These are phyloP conservation scores for Curvularia sp. DNA, from an alignment of 2,329 filamentous ascomycete species.

Conservation along the genomic window DNA sequence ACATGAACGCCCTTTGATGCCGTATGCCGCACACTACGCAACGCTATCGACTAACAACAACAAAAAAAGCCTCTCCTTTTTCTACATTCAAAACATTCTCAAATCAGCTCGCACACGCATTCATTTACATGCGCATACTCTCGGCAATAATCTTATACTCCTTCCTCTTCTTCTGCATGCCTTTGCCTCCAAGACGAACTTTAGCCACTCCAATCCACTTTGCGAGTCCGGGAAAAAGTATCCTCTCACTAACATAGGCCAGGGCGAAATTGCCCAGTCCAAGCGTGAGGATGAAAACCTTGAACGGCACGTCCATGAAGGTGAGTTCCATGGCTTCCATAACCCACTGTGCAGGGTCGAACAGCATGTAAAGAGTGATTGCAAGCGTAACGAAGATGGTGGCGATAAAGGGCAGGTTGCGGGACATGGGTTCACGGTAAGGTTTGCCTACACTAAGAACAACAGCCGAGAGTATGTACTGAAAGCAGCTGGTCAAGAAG, in stretches of 20 bases:
- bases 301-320: conserved; percentile 74
- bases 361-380: conserved; percentile 80
- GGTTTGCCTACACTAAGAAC: conserved; percentile 91
- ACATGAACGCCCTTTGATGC: too few relatives aligned
- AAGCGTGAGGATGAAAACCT: conserved; percentile 73
- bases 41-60: too few relatives aligned
- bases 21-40: too few relatives aligned
- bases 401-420: conserved; percentile 85
- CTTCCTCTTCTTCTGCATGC: conserved; percentile 78
- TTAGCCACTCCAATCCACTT: conserved; percentile 70
- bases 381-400: conserved; percentile 74
- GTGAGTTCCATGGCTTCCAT: conserved; percentile 84
- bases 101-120: background rate
- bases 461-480: conserved; percentile 90
- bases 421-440: conserved; percentile 79
- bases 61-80: too few relatives aligned
- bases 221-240: conserved; percentile 73
- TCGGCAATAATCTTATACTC: conserved; percentile 78
- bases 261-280: conserved; percentile 72
- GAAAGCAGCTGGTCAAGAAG: conserved; percentile 90
- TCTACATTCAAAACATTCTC: background rate
- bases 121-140: conserved; percentile 36
- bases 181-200: conserved; percentile 60
- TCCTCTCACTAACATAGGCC: conserved; percentile 75
- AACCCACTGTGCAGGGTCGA: conserved; percentile 74